A percentile compares a stretch with the other conserved stretches of the same genome.
Conservation (phyloP, 1,139 yeast genomes). For the Suhomyces wounanorum region DNA sequence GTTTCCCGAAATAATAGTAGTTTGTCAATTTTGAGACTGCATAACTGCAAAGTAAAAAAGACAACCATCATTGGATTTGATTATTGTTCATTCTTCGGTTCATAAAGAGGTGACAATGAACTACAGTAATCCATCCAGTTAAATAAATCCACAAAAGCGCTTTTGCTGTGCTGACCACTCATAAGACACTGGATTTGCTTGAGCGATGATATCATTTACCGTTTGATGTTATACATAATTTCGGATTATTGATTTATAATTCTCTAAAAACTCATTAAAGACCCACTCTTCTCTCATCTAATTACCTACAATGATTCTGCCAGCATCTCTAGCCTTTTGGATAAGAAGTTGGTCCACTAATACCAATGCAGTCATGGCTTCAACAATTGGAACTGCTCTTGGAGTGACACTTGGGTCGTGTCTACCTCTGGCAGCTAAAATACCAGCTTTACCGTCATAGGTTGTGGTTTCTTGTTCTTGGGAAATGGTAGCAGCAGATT, state of each 20-base stretch:
- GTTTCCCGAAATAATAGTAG: too few species aligned
- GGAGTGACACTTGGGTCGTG: slow-evolving; percentile 99
- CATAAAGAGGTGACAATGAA: too few species aligned
- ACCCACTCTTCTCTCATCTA: background rate
- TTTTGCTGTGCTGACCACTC: too few species aligned
- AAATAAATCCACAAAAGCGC: too few species aligned
- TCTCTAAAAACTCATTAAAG: background rate
- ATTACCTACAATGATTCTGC: slow-evolving; percentile 18
- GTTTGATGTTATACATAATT: too few species aligned
- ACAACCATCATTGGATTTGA: too few species aligned
- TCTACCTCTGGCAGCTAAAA: slow-evolving; percentile 93
- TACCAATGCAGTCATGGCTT: slow-evolving; percentile 95
- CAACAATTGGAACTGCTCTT: slow-evolving; percentile 97
- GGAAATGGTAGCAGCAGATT: slow-evolving; percentile 96
- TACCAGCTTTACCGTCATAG: slow-evolving; percentile 84
- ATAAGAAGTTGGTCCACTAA: slow-evolving; percentile 82
- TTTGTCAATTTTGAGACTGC: too few species aligned
- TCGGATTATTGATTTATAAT: background rate
- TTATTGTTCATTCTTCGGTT: too few species aligned
- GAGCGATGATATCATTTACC: too few species aligned
- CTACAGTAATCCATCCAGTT: too few species aligned
- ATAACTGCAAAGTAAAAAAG: too few species aligned
- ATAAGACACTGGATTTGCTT: too few species aligned
- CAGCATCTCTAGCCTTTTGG: slow-evolving; percentile 77
- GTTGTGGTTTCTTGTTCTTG: slow-evolving; percentile 88